Percentiles rank a stretch among this genome's conserved stretches.
phyloP scores from a whole-genome alignment of 2,329 filamentous ascomycete genomes.

The Fusarium lateritium region DNA sequence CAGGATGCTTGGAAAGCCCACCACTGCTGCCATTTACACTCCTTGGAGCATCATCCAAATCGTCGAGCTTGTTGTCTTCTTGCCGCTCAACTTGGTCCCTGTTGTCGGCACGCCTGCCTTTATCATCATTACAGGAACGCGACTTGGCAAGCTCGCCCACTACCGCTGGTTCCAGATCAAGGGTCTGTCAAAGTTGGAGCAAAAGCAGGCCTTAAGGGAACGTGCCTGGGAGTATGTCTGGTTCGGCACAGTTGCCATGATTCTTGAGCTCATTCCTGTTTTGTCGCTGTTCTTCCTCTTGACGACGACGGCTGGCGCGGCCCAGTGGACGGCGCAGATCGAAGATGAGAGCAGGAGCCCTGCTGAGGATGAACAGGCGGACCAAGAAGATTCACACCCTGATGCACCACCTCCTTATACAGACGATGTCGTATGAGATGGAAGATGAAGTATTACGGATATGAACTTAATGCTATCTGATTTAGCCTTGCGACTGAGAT shows the following conservation, averaged over 20 bases:
- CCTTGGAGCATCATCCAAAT: slow-evolving; percentile 95
- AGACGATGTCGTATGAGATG: slow-evolving; percentile 44
- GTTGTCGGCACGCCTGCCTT: slow-evolving; percentile 88
- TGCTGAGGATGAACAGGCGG: slow-evolving; percentile 18
- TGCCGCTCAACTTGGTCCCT: slow-evolving; percentile 90
- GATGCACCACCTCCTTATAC: slow-evolving; percentile 50
- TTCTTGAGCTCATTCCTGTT: slow-evolving; percentile 89
- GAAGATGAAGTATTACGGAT: slow-evolving; percentile 1
- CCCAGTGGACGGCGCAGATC: slow-evolving; percentile 86
- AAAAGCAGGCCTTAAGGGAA: slow-evolving; percentile 76
- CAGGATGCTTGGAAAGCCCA: slow-evolving; percentile 86
- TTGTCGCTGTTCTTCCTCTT: slow-evolving; percentile 95
- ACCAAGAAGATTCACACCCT: slow-evolving; percentile 33
- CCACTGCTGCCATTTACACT: slow-evolving; percentile 81
- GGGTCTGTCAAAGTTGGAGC: slow-evolving; percentile 80
- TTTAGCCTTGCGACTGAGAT: not conserved
- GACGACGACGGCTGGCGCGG: slow-evolving; percentile 87
- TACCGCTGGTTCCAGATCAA: slow-evolving; percentile 90
- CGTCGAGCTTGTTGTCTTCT: slow-evolving; percentile 81
- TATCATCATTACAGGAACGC: slow-evolving; percentile 87
- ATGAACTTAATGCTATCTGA: not conserved
- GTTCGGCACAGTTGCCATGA: slow-evolving; percentile 90
- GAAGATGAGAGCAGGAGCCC: slow-evolving; percentile 69
- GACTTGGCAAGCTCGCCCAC: slow-evolving; percentile 89
- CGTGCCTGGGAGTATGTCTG: slow-evolving; percentile 88